A percentile compares a stretch with the other conserved stretches of the same genome.
phyloP scores from a whole-genome alignment of 2,329 filamentous ascomycete genomes.

The Incumbomyces lentus region DNA sequence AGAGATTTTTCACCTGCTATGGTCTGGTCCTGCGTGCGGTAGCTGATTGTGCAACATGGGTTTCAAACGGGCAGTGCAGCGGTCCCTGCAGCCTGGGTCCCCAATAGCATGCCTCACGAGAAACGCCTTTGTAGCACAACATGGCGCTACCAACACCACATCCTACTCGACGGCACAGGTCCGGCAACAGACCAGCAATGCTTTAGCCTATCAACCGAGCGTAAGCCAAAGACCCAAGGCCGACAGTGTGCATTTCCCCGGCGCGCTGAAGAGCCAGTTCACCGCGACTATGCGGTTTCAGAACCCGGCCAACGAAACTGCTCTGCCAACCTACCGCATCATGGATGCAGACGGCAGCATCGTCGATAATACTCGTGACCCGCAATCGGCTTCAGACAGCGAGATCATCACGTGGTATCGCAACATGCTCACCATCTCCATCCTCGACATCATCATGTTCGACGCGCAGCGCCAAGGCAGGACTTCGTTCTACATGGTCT shows the following conservation, averaged over 20 bases:
- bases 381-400: slow-evolving; percentile 53
- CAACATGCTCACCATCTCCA: slow-evolving; percentile 59
- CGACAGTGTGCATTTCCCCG: slow-evolving; percentile 66
- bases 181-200: neutral
- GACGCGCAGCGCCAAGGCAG: slow-evolving; percentile 93
- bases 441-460: slow-evolving; percentile 98
- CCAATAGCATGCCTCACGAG: too few species aligned
- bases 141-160: neutral
- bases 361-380: slow-evolving; percentile 60
- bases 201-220: slow-evolving; percentile 2
- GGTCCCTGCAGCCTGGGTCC: neutral
- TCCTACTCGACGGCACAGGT: neutral
- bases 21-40: neutral
- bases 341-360: slow-evolving; percentile 81
- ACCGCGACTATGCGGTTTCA: slow-evolving; percentile 70
- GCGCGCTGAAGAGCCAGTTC: slow-evolving; percentile 91
- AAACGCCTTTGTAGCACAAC: neutral
- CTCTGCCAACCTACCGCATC: slow-evolving; percentile 83
- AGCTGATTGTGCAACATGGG: neutral
- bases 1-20: neutral
- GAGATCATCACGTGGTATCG: slow-evolving; percentile 53
- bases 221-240: slow-evolving; percentile 31
- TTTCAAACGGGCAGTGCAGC: neutral
- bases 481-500: slow-evolving; percentile 93
- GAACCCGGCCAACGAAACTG: slow-evolving; percentile 57